These are phyloP conservation scores for Leptodermis oblonga DNA, from an alignment of 257 asterid genomes.

Conservation along the genomic window DNA sequence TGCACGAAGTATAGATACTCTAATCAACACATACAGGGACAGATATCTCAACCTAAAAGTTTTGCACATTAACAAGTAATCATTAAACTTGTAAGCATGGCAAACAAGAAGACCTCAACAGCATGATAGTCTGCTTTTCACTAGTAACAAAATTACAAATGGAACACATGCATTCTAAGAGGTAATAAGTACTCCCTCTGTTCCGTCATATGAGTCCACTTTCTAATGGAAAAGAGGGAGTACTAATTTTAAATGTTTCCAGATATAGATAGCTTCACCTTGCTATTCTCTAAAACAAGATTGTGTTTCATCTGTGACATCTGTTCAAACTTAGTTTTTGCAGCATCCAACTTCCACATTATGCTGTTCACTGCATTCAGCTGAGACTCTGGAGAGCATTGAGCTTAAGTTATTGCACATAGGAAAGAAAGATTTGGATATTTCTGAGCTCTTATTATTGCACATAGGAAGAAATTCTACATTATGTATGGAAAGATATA, in stretches of 20 bases:
- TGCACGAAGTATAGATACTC: not conserved
- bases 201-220: too few relatives aligned
- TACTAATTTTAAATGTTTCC: not conserved
- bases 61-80: conserved; percentile 1
- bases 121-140: not conserved
- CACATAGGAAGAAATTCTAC: conserved; percentile 13
- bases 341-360: conserved; percentile 43
- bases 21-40: not conserved
- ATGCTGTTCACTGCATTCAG: conserved; percentile 30
- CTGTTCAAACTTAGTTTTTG: conserved; percentile 45
- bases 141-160: not conserved
- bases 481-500: conserved; percentile 8
- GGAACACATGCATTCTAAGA: not conserved
- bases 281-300: conserved; percentile 41
- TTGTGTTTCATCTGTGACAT: conserved; percentile 44
- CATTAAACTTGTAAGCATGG: not conserved
- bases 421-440: conserved; percentile 10
- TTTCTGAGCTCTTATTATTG: conserved; percentile 18
- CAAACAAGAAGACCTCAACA: not conserved
- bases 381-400: conserved; percentile 35
- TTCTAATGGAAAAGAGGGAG: too few relatives aligned
- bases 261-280: conserved; percentile 40
- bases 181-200: not conserved
- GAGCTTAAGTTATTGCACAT: conserved; percentile 16
- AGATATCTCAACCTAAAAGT: conserved; percentile 10